Base-by-base conservation (phyloP, 257 asterid genomes). In the Solanum ahanhuiri region DNA sequence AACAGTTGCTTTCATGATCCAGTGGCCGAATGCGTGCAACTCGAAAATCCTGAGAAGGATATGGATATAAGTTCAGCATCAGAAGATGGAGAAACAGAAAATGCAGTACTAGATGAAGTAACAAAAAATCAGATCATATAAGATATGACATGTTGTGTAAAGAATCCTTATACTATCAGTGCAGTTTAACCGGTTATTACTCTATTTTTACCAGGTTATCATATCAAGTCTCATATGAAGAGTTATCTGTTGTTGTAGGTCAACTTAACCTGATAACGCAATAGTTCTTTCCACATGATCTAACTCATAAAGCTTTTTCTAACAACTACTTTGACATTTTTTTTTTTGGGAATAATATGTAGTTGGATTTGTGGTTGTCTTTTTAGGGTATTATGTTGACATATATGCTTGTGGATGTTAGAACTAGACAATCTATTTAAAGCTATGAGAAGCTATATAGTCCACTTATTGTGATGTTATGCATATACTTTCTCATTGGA, bases 21-120 rank as follows among this genome's bases (percentile, higher is more conserved):
- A 3, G 88, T 87, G 22, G 93, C 94, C 0, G 99, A 96, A 87
- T 94, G 93, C 11, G 90, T 94, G 87, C 98, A 95, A 76, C 94
- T 96, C 37, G 99, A 95, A 58, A 87, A 87, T 58, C 93, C 90
- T 0, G 95, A 92, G 4, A 90, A 86, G 70, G 97, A 94, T 82
- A 85, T 87, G 87, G 99, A 92, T 57, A 89, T 89, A 25, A 91
- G 91, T 90, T 93, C 98, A 4, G 93, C 33, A 30, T 92, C 98
- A 0, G 98, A 93, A 75, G 84, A 90, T 35, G 94, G 87, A 18
- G 96, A 90, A n/a, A n/a, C n/a, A n/a, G n/a, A n/a, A 71, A 34
- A 89, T 30, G 12, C 48, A 7, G 90, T 33, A 30, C 67, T 58
- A 12, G 91, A 83, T 8, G 88, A 79, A 51, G 84, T 8, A 79